A percentile compares a stretch with the other conserved stretches of the same genome.
phyloP scores from a whole-genome alignment of 768 basidiomycete species.

The Lanmaoa pseudosensibilis region DNA sequence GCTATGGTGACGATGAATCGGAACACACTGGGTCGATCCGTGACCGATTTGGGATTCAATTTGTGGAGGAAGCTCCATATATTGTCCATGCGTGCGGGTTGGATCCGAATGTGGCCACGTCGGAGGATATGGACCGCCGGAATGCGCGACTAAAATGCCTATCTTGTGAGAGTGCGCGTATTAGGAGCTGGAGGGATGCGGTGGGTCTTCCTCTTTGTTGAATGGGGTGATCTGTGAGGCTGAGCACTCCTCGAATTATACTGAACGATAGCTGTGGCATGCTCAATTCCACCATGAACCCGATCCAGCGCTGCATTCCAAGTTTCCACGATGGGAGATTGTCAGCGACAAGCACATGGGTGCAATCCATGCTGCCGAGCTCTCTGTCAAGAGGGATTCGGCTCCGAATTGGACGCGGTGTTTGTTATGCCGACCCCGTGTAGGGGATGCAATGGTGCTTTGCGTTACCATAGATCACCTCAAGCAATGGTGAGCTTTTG shows the following conservation, averaged over 20 bases:
- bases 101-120: conserved; percentile 12
- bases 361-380: background rate
- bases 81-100: conserved; percentile 15
- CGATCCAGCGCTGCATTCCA: too few species aligned
- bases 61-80: conserved; percentile 2
- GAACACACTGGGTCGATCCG: background rate
- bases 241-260: background rate
- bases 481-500: background rate
- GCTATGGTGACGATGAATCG: too few species aligned
- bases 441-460: background rate
- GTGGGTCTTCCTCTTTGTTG: background rate
- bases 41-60: background rate
- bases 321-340: background rate
- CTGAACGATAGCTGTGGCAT: conserved; percentile 6
- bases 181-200: conserved; percentile 11
- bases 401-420: background rate
- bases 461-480: background rate
- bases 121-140: conserved; percentile 11
- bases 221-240: background rate
- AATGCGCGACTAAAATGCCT: conserved; percentile 6
- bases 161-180: background rate
- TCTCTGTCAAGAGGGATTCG: background rate
- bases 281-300: background rate
- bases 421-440: background rate
- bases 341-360: background rate